A percentile compares a stretch with the other conserved stretches of the same genome.
Evolutionary conservation across 768 basidiomycete species (phyloP).

Genomic region (Rhodotorula graminis): DNA sequence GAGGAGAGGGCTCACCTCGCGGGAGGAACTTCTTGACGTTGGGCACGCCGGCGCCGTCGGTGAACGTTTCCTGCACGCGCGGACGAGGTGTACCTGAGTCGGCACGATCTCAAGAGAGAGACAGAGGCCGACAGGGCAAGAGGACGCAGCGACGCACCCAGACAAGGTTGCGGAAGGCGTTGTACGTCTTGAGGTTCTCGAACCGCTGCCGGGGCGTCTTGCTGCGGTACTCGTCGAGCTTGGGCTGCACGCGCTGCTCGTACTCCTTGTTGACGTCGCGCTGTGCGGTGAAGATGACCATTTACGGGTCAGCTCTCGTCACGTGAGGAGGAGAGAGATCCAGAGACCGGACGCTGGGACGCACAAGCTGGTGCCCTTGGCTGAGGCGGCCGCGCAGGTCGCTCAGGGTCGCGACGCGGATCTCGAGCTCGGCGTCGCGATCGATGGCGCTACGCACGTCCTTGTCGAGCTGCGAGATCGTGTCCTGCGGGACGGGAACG

Average conservation of each 20-base stretch:
- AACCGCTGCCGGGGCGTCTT: conserved; percentile 78
- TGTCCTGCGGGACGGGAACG: not conserved
- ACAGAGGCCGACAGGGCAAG: not conserved
- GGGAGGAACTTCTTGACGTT: conserved; percentile 69
- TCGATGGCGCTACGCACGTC: conserved; percentile 69
- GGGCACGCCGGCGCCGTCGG: conserved; percentile 61
- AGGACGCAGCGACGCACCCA: conserved; percentile 54
- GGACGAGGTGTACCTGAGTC: too few species aligned
- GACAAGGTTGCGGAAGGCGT: conserved; percentile 60
- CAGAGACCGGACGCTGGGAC: conserved; percentile 43
- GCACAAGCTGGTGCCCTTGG: conserved; percentile 59
- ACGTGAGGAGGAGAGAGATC: not conserved
- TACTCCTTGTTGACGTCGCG: conserved; percentile 51
- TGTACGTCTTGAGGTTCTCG: conserved; percentile 59
- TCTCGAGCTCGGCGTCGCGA: conserved; percentile 58
- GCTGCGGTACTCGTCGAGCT: conserved; percentile 53
- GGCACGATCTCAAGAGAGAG: not conserved
- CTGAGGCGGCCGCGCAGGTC: conserved; percentile 59
- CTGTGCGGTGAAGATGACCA: conserved; percentile 1
- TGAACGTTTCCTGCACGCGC: conserved; percentile 60
- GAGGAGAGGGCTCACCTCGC: conserved; percentile 53
- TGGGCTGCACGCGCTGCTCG: conserved; percentile 51
- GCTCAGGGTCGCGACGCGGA: conserved; percentile 57
- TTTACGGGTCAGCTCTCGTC: too few species aligned
- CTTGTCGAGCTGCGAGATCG: conserved; percentile 54